phyloP scores from a whole-genome alignment of 2,329 filamentous ascomycete species.

The Alternaria tenuissima region DNA sequence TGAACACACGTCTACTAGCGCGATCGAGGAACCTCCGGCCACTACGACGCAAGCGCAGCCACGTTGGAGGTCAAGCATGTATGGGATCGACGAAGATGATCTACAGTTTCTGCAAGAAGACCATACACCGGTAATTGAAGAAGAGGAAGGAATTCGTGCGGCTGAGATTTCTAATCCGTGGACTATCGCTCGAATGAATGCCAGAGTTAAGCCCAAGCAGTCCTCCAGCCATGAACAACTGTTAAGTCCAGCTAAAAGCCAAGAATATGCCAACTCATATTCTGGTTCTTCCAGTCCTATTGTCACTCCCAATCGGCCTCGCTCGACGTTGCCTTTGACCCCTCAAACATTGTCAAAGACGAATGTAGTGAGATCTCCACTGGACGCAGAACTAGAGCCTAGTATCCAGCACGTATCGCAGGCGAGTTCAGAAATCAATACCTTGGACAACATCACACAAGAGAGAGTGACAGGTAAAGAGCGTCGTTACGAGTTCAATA shows the following conservation, averaged over 20 bases:
- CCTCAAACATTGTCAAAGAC: slow-evolving; percentile 24
- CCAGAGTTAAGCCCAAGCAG: slow-evolving; percentile 31
- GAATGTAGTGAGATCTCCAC: background rate
- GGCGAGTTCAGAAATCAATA: background rate
- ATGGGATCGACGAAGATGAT: slow-evolving; percentile 50
- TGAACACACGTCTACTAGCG: background rate
- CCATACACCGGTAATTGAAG: slow-evolving; percentile 22
- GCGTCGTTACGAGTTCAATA: background rate
- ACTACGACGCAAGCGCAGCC: slow-evolving; percentile 5
- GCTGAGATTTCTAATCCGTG: slow-evolving; percentile 57
- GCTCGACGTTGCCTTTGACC: slow-evolving; percentile 20
- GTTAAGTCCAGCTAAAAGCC: slow-evolving; percentile 37
- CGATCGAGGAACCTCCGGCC: background rate
- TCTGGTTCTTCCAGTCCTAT: slow-evolving; percentile 19
- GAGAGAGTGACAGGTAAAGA: background rate
- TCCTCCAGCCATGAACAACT: slow-evolving; percentile 27
- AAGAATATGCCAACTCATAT: background rate
- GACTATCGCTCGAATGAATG: slow-evolving; percentile 59
- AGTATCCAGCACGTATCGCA: slow-evolving; percentile 17
- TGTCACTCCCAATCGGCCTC: slow-evolving; percentile 3
- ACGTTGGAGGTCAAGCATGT: slow-evolving; percentile 51
- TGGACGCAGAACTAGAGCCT: slow-evolving; percentile 16
- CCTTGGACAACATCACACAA: background rate
- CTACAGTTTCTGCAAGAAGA: slow-evolving; percentile 32
- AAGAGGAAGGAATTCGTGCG: slow-evolving; percentile 34